Percentiles rank a stretch among this genome's conserved stretches.
Conservation (phyloP, 2,329 filamentous ascomycete species). For the Bipolaris gigantea region DNA sequence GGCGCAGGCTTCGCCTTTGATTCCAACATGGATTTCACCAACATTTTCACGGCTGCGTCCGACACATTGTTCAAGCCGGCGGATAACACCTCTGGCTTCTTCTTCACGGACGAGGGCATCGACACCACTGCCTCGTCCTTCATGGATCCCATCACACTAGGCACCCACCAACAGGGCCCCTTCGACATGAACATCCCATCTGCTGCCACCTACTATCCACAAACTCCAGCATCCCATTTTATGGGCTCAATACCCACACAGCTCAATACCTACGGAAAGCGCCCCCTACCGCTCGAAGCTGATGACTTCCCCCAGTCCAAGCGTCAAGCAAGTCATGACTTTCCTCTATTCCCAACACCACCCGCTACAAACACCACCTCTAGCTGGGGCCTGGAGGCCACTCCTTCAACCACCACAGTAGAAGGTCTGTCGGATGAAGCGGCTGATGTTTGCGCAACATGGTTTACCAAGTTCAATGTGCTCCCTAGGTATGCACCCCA, state of each 20-base stretch:
- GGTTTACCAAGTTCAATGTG: constrained; percentile 45
- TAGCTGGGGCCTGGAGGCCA: constrained; percentile 32
- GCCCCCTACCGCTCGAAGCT: constrained; percentile 33
- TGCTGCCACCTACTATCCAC: constrained; percentile 27
- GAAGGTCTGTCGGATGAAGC: constrained; percentile 42
- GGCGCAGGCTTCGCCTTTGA: constrained; percentile 39
- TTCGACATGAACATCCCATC: constrained; percentile 24
- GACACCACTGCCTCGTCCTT: constrained; percentile 30
- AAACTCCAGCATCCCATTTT: constrained; percentile 30
- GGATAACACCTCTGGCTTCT: constrained; percentile 40
- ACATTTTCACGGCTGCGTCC: constrained; percentile 28
- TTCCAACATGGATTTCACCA: constrained; percentile 36
- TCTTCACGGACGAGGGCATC: constrained; percentile 41
- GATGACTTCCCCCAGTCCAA: constrained; percentile 41
- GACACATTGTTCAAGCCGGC: constrained; percentile 28
- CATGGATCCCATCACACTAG: constrained; percentile 26
- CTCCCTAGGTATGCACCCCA: constrained; percentile 28
- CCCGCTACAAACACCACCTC: constrained; percentile 22
- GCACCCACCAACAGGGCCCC: constrained; percentile 24
- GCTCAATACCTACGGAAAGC: constrained; percentile 31
- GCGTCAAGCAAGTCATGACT: constrained; percentile 34
- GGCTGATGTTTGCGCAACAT: constrained; percentile 43
- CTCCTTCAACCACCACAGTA: constrained; percentile 22
- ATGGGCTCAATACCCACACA: constrained; percentile 33
- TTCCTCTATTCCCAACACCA: constrained; percentile 27